phyloP scores from a whole-genome alignment of 2,329 filamentous ascomycete genomes.

The Cladosporium sp. region DNA sequence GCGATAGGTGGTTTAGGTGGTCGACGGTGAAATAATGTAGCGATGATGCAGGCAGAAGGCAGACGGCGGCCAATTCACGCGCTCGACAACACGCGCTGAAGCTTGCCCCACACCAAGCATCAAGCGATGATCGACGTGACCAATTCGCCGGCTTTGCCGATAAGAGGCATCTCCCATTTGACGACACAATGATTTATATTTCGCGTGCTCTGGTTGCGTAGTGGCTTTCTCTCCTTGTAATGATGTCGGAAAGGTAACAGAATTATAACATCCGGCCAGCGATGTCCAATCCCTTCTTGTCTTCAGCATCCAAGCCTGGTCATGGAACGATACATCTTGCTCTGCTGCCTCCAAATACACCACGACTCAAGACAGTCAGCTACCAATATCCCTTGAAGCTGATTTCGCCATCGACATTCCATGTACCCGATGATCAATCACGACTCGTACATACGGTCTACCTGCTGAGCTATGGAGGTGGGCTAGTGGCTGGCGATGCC shows the following conservation, averaged over 20 bases:
- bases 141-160: slow-evolving; percentile 2
- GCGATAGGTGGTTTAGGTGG: neutral
- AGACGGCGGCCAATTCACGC: neutral
- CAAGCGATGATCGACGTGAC: neutral
- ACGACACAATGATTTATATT: neutral
- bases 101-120: neutral
- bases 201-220: neutral
- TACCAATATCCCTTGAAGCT: slow-evolving; percentile 96
- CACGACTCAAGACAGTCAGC: slow-evolving; percentile 68
- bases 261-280: slow-evolving; percentile 12
- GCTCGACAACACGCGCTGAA: neutral
- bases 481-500: slow-evolving; percentile 81
- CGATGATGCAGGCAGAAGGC: neutral
- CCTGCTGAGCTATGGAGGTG: slow-evolving; percentile 89
- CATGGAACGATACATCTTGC: slow-evolving; percentile 72
- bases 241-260: slow-evolving; percentile 19
- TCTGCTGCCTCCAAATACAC: slow-evolving; percentile 65
- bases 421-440: slow-evolving; percentile 32
- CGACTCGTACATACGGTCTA: slow-evolving; percentile 72
- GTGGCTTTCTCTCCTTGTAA: neutral
- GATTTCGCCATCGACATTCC: slow-evolving; percentile 70
- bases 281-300: slow-evolving; percentile 66
- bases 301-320: slow-evolving; percentile 69
- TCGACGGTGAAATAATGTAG: neutral
- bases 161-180: neutral